Evolutionary conservation across 495 filamentous ascomycete genomes (phyloP).

Genomic region (Rhypophila decipiens): DNA sequence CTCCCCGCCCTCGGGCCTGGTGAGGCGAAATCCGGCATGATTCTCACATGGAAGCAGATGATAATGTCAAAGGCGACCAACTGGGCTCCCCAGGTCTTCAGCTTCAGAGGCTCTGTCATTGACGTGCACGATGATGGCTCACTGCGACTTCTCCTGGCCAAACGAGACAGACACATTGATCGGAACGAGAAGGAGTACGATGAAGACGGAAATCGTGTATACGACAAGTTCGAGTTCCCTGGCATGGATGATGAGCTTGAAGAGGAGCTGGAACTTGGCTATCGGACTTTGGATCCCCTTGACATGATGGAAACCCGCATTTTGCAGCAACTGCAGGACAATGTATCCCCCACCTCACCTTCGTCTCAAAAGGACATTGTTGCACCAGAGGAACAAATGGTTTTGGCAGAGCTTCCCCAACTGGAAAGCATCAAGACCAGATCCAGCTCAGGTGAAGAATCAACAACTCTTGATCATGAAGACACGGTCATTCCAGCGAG

Average conservation of each 20-base stretch:
- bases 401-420: neutral
- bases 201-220: constrained; percentile 35
- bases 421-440: neutral
- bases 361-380: neutral
- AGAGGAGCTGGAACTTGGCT: constrained; percentile 23
- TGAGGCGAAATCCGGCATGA: constrained; percentile 53
- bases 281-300: constrained; percentile 26
- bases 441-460: constrained; percentile 2
- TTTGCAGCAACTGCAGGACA: constrained; percentile 20
- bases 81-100: constrained; percentile 69
- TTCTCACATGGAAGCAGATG: constrained; percentile 76
- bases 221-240: constrained; percentile 42
- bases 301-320: constrained; percentile 43
- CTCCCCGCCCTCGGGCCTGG: constrained; percentile 49
- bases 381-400: neutral
- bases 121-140: constrained; percentile 35
- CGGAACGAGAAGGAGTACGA: constrained; percentile 41
- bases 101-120: constrained; percentile 59
- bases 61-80: constrained; percentile 65
- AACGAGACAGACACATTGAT: constrained; percentile 56
- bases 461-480: constrained; percentile 11
- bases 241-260: constrained; percentile 32
- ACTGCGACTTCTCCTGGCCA: constrained; percentile 59
- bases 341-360: neutral
- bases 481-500: constrained; percentile 4